phyloP scores from a whole-genome alignment of 306 rosid species.

The Acacia confusa region DNA sequence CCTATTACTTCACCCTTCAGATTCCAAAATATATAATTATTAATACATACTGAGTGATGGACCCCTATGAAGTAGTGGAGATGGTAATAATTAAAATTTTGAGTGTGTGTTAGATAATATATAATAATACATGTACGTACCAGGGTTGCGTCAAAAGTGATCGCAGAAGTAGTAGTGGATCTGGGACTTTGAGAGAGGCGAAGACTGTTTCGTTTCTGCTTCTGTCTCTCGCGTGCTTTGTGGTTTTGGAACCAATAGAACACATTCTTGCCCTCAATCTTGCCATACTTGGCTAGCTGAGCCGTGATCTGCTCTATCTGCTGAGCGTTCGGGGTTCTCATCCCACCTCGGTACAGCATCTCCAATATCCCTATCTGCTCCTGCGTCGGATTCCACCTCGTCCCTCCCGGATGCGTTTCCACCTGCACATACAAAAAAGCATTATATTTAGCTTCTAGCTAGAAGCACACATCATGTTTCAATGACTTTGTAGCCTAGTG shows the following conservation, averaged over 20 bases:
- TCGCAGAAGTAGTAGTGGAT: neutral
- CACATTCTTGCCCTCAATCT: conserved; percentile 96
- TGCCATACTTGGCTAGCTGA: conserved; percentile 85
- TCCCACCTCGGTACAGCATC: conserved; percentile 81
- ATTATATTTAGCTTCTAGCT: too few species aligned
- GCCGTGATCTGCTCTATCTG: conserved; percentile 86
- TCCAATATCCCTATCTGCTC: conserved; percentile 95
- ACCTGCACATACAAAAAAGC: conserved; percentile 40
- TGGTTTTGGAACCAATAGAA: conserved; percentile 99
- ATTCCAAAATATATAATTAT: neutral
- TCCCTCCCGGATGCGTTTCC: conserved; percentile 92
- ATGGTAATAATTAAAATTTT: neutral
- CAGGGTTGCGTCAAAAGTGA: conserved; percentile 30
- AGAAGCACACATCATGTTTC: neutral
- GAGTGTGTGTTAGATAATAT: too few species aligned
- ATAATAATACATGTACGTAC: neutral
- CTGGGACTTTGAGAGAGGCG: conserved; percentile 67
- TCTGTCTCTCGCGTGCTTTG: conserved; percentile 95
- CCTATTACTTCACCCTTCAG: conserved; percentile 48
- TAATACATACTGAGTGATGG: neutral
- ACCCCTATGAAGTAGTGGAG: neutral
- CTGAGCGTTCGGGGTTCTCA: conserved; percentile 94
- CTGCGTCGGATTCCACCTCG: conserved; percentile 97
- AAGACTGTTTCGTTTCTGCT: conserved; percentile 78
- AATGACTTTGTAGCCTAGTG: too few species aligned